Evolutionary conservation across 495 filamentous ascomycete genomes (phyloP).

Genomic region (Penicillium canescens): DNA sequence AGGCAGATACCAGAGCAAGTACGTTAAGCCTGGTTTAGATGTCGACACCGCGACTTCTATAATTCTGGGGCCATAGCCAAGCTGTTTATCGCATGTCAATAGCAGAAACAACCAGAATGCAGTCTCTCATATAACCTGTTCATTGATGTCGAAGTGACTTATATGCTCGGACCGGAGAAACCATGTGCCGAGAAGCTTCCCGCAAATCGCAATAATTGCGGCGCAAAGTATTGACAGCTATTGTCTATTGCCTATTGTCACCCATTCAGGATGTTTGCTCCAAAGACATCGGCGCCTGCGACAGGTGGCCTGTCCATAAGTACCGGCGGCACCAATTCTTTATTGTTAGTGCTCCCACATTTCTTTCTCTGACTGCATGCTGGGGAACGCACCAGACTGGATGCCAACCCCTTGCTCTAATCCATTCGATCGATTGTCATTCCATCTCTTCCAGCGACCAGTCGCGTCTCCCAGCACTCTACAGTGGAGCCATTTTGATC

Average conservation of each 20-base stretch:
- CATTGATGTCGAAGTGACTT: too few relatives aligned
- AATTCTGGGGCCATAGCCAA: too few relatives aligned
- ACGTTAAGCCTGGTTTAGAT: too few relatives aligned
- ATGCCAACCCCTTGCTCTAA: constrained; percentile 9
- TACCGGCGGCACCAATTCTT: constrained; percentile 69
- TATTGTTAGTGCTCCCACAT: constrained; percentile 57
- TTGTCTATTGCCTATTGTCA: constrained; percentile 1
- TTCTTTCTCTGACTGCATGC: constrained; percentile 1
- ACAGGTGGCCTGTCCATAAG: constrained; percentile 70
- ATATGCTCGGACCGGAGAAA: constrained; percentile 16
- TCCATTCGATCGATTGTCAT: background rate
- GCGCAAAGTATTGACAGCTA: constrained; percentile 5
- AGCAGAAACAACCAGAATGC: too few relatives aligned
- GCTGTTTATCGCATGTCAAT: too few relatives aligned
- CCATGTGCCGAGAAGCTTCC: constrained; percentile 10
- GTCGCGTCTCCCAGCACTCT: background rate
- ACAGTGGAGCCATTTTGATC: background rate
- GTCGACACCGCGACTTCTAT: too few relatives aligned
- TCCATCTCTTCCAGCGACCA: background rate
- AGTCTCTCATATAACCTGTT: too few relatives aligned
- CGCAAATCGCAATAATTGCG: constrained; percentile 25
- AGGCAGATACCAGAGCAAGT: too few relatives aligned
- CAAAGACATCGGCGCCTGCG: constrained; percentile 57
- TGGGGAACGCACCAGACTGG: constrained; percentile 1
- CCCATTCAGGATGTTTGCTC: constrained; percentile 47